Evolutionary conservation across 768 basidiomycete species (phyloP).

Genomic region (Amanita molliuscula): DNA sequence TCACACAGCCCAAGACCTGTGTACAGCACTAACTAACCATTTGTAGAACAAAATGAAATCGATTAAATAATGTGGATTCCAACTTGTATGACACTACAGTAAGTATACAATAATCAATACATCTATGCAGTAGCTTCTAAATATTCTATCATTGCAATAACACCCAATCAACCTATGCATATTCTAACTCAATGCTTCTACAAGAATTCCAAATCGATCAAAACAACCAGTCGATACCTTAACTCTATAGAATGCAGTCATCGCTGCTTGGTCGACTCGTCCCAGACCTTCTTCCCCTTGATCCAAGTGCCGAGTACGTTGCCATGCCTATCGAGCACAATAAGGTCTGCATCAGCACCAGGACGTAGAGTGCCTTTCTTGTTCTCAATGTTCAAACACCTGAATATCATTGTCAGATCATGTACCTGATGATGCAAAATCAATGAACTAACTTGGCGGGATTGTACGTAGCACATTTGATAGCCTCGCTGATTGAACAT

Average conservation of each 20-base stretch:
- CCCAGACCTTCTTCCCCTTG: slow-evolving; percentile 65
- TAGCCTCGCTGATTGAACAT: slow-evolving; percentile 73
- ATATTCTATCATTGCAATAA: too few species aligned
- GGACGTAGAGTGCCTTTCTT: slow-evolving; percentile 73
- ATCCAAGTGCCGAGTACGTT: slow-evolving; percentile 68
- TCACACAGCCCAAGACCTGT: too few species aligned
- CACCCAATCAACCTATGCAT: neutral
- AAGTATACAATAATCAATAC: too few species aligned
- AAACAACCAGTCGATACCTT: neutral
- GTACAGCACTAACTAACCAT: too few species aligned
- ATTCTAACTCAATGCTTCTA: neutral
- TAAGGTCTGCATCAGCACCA: slow-evolving; percentile 82
- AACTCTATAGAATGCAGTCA: neutral
- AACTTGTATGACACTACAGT: too few species aligned
- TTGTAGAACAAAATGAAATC: too few species aligned
- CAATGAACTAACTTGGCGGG: slow-evolving; percentile 54
- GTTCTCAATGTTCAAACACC: slow-evolving; percentile 69
- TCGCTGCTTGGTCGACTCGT: neutral
- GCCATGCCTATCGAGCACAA: slow-evolving; percentile 62
- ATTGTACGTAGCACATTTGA: slow-evolving; percentile 79
- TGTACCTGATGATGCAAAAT: neutral
- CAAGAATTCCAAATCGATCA: neutral
- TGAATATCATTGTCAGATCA: slow-evolving; percentile 15
- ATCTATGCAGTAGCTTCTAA: too few species aligned
- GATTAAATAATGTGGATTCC: too few species aligned